Conservation (phyloP, 495 filamentous ascomycete genomes). For the Chaetomium cochliodes region DNA sequence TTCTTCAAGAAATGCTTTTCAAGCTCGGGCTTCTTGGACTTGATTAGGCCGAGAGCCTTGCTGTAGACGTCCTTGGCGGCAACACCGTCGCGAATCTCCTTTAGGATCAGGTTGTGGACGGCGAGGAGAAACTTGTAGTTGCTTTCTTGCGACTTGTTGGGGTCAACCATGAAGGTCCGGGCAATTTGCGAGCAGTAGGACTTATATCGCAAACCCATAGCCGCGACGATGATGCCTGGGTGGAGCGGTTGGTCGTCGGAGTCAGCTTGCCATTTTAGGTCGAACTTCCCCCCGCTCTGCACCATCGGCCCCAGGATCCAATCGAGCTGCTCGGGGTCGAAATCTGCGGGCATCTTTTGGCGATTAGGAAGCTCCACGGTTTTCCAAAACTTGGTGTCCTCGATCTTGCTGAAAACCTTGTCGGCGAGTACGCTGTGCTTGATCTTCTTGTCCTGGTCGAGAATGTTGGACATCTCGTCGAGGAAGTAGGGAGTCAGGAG, state of each 20-base stretch:
- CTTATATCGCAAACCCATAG: slow-evolving; percentile 89
- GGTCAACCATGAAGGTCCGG: slow-evolving; percentile 93
- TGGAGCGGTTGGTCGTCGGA: slow-evolving; percentile 84
- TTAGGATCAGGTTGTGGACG: slow-evolving; percentile 82
- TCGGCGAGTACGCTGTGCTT: slow-evolving; percentile 79
- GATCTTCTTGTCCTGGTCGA: slow-evolving; percentile 95
- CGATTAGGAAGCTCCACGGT: slow-evolving; percentile 64
- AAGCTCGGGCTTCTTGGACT: slow-evolving; percentile 86
- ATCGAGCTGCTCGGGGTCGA: slow-evolving; percentile 88
- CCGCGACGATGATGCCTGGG: slow-evolving; percentile 85
- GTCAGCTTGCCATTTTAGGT: slow-evolving; percentile 72
- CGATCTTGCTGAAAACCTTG: slow-evolving; percentile 85
- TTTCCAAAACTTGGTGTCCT: slow-evolving; percentile 89
- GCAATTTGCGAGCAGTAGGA: slow-evolving; percentile 88
- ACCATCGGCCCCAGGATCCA: slow-evolving; percentile 90
- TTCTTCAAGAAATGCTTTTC: slow-evolving; percentile 91
- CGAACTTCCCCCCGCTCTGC: slow-evolving; percentile 93
- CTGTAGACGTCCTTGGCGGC: slow-evolving; percentile 85
- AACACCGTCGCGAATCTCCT: slow-evolving; percentile 84
- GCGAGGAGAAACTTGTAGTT: slow-evolving; percentile 90
- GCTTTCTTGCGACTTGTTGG: slow-evolving; percentile 88
- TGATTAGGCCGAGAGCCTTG: slow-evolving; percentile 76
- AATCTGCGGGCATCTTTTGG: slow-evolving; percentile 76
- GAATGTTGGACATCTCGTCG: slow-evolving; percentile 92
- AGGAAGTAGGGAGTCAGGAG: slow-evolving; percentile 92